Evolutionary conservation across 768 basidiomycete species (phyloP).

Genomic region (Collybia sordida): DNA sequence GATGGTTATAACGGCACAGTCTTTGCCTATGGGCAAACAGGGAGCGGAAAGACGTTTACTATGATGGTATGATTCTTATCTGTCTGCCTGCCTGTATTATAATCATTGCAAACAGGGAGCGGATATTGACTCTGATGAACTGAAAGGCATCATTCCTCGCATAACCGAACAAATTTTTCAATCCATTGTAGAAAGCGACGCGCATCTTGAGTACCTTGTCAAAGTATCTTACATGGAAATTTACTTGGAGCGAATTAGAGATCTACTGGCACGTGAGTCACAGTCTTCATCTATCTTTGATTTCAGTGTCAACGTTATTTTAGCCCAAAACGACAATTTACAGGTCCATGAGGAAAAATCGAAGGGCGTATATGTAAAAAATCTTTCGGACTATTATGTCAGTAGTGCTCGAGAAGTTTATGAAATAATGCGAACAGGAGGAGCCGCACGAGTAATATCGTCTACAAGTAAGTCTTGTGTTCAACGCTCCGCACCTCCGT

Average conservation of each 20-base stretch:
- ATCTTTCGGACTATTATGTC: constrained; percentile 96
- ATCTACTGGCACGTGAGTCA: constrained; percentile 89
- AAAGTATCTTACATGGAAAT: constrained; percentile 99
- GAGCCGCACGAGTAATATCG: constrained; percentile 86
- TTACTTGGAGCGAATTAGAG: constrained; percentile 93
- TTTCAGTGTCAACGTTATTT: constrained; percentile 6
- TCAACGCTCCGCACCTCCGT: background rate
- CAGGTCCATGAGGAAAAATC: constrained; percentile 99
- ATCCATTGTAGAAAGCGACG: constrained; percentile 93
- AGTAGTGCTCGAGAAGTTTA: constrained; percentile 94
- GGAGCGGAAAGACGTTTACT: constrained; percentile 91
- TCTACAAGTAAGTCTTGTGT: constrained; percentile 74
- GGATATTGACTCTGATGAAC: constrained; percentile 91
- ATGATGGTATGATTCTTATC: constrained; percentile 77
- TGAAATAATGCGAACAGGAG: constrained; percentile 98
- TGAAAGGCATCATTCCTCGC: constrained; percentile 96
- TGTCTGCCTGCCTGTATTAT: constrained; percentile 6
- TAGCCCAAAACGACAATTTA: constrained; percentile 96
- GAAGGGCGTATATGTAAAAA: constrained; percentile 97
- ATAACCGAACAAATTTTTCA: constrained; percentile 99
- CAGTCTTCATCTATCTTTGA: background rate
- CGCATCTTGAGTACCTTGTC: constrained; percentile 95
- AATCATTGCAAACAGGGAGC: constrained; percentile 65
- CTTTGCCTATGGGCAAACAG: constrained; percentile 86
- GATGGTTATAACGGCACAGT: constrained; percentile 98